Base-by-base conservation (phyloP, 257 asterid genomes). In the Plantago ovata region DNA sequence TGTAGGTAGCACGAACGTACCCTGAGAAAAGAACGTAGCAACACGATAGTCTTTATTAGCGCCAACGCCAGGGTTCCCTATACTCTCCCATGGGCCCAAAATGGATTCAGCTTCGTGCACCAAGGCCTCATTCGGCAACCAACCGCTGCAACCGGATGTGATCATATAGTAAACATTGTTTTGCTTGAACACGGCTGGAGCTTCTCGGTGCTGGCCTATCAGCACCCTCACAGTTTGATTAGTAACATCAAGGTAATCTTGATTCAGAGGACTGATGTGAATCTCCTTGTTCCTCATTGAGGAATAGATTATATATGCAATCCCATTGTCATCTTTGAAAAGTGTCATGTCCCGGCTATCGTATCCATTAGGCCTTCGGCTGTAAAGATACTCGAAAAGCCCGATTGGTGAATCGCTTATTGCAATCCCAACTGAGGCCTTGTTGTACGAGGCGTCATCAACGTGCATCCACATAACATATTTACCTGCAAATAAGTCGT, bases 121-220 rank as follows among this genome's bases (percentile, higher is more conserved):
- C 56, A 80, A 41, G 6, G 87, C 95, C 75, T 87, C 95, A 32
- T 88, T 88, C 1, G 96, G 95, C 12, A 86, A 76, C 90, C 94
- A 88, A 3, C 95, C 93, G 51, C 95, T 84, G 75, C 95, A 88
- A 3, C 96, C 96, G 0, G 96, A 88, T 0, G 95, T 88, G 68
- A 85, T 51, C 95, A 85, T 85, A 63, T 79, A 83, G 61, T 85
- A 88, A 41, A 69, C 60, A 0, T 75, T 79, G 2, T 36, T 10
- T 32, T 77, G 41, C 81, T 79, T 88, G 69, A 88, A 88, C 72
- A 88, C 76, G 2, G 87, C 86, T 0, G 96, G 96, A 9, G 95
- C 83, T 67, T 85, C 95, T 38, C 95, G 42, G 72, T 75, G 76
- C 71, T 77, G 84, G 13, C 96, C 95, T 9, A 85, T 69, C 0